phyloP scores from a whole-genome alignment of 805 yeast species.

The Torulaspora maleeae region DNA sequence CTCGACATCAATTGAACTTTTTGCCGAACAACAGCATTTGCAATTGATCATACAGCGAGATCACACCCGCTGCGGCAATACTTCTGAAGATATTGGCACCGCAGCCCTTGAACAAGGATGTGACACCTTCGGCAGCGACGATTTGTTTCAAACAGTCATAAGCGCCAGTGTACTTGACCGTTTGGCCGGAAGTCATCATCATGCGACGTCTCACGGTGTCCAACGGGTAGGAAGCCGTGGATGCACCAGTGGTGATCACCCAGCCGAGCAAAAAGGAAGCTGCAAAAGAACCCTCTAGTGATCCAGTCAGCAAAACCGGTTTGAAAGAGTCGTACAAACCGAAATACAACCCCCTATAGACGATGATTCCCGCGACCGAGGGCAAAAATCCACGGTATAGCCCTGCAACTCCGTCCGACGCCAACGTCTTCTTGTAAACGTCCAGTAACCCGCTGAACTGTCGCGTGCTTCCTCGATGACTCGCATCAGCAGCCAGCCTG shows the following conservation, averaged over 20 bases:
- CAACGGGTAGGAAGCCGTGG: constrained; percentile 98
- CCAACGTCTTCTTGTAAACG: constrained; percentile 93
- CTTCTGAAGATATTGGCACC: constrained; percentile 99
- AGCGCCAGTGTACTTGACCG: constrained; percentile 93
- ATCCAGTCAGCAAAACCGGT: constrained; percentile 91
- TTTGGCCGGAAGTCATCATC: constrained; percentile 99
- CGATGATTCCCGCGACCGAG: constrained; percentile 94
- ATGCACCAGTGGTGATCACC: constrained; percentile 97
- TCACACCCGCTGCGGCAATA: constrained; percentile 99
- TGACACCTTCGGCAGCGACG: constrained; percentile 93
- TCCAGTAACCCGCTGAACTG: constrained; percentile 96
- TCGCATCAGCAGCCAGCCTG: constrained; percentile 97
- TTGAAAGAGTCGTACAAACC: constrained; percentile 96
- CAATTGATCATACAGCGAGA: constrained; percentile 95
- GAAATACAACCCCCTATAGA: constrained; percentile 98
- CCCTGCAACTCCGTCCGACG: constrained; percentile 96
- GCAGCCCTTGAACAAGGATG: constrained; percentile 95
- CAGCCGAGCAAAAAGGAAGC: constrained; percentile 97
- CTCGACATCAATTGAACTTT: constrained; percentile 63
- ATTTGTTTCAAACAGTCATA: constrained; percentile 87
- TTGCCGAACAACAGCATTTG: constrained; percentile 93
- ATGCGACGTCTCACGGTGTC: constrained; percentile 99
- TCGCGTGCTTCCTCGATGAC: constrained; percentile 87
- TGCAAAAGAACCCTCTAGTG: constrained; percentile 88
- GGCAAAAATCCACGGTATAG: constrained; percentile 99